Conservation (phyloP, 2,329 filamentous ascomycete species). For the Aspergillus floridensis region DNA sequence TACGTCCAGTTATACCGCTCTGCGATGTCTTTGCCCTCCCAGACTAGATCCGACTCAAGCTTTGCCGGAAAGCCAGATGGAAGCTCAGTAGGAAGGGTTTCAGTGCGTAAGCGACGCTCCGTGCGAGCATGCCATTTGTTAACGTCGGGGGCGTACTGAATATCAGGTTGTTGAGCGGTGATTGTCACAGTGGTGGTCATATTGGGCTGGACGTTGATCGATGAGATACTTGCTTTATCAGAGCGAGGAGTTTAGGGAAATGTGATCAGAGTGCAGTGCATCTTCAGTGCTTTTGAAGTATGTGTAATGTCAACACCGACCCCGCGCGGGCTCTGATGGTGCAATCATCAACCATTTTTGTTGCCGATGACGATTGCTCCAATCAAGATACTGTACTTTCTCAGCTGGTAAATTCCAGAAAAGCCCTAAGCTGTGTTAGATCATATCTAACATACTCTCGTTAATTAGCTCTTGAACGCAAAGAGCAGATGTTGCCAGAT, state of each 20-base stretch:
- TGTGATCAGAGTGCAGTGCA: background rate
- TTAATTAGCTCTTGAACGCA: background rate
- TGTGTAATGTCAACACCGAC: background rate
- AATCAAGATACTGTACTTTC: background rate
- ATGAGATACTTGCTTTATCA: background rate
- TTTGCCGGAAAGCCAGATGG: constrained; percentile 44
- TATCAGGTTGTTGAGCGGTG: constrained; percentile 27
- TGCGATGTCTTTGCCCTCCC: constrained; percentile 44
- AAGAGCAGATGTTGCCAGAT: background rate
- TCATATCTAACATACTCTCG: no score
- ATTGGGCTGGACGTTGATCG: background rate
- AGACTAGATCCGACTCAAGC: constrained; percentile 46
- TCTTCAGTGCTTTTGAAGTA: background rate
- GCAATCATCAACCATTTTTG: background rate
- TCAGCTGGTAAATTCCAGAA: background rate
- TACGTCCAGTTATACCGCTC: constrained; percentile 43
- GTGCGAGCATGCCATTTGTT: constrained; percentile 26
- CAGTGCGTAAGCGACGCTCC: constrained; percentile 20
- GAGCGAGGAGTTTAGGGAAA: background rate
- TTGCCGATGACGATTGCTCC: background rate
- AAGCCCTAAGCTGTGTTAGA: no score
- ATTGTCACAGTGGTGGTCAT: background rate
- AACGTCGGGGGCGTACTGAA: constrained; percentile 29
- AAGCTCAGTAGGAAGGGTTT: constrained; percentile 25
- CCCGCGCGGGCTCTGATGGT: background rate